Base-by-base conservation (phyloP, 2,329 filamentous ascomycete genomes). In the Calonectria henricotiae region DNA sequence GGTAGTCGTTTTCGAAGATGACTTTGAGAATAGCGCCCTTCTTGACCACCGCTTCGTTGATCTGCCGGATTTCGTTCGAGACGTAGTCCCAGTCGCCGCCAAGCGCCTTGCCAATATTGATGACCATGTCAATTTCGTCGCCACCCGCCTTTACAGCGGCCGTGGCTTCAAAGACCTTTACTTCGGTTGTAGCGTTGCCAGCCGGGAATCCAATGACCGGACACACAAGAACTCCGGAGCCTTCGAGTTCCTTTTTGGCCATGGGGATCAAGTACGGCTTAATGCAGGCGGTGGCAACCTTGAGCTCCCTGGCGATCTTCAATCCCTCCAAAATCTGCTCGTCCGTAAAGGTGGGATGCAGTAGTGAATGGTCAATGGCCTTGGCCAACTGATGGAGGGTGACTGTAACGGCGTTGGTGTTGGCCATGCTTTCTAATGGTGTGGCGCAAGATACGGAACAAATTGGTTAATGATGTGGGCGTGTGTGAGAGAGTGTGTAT, bases 291-390 rank as follows among this genome's bases (percentile, higher is more conserved):
- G 88, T 85, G 0, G 87, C 88, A 20, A 90, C 87, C 44, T 82
- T 78, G 79, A 87, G 82, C 17, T 84, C 80, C 63, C 82, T 85
- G 17, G 85, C 80, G 49, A 89, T 83, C 11, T 80, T 73, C 1
- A 91, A 84, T 4, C 89, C 89, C 0, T 80, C 75, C 1, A 83
- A 69, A 61, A 91, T 84, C 1, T 90, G 86, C 17, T 77, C 78
- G 75, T 91, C 89, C 8, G 89, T 90, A 83, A 91, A 86, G 63
- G 88, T 89, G 5, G 89, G 90, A 74, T 90, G 89, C 0, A 91
- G 83, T 17, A 91, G 85, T 13, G 88, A 90, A 78, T 91, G 89
- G 73, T 91, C 89, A 73, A 91, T 90, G 80, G 84, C 83, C 73
- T 87, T 87, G 72, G 87, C 86, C 64, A 90, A 78, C 69, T 87